These are phyloP conservation scores for Yueomyces sinensis DNA, from an alignment of 805 yeast genomes.

Conservation along the genomic window DNA sequence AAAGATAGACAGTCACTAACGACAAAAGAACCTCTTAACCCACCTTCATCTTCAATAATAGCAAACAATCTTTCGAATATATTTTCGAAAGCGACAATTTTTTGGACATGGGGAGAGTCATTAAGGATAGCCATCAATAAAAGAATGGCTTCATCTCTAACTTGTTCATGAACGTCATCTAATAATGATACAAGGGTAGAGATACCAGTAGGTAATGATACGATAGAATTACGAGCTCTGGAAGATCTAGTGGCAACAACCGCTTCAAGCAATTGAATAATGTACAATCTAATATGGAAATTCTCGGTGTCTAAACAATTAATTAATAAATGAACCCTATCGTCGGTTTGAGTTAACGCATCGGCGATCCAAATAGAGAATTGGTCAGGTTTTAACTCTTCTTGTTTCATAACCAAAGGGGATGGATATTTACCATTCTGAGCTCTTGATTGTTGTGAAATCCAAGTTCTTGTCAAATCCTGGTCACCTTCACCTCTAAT, in stretches of 20 bases:
- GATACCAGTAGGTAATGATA: conserved; percentile 65
- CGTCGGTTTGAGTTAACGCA: conserved; percentile 57
- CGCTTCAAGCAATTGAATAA: conserved; percentile 77
- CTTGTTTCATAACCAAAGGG: conserved; percentile 46
- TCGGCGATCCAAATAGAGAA: conserved; percentile 93
- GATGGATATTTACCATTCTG: conserved; percentile 73
- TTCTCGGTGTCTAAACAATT: conserved; percentile 43
- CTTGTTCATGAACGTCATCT: conserved; percentile 64
- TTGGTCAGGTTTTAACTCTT: conserved; percentile 48
- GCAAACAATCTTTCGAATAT: conserved; percentile 71
- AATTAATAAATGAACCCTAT: conserved; percentile 30
- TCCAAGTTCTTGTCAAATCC: conserved; percentile 55
- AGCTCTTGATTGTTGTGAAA: conserved; percentile 57
- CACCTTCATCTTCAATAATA: conserved; percentile 81
- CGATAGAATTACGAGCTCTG: conserved; percentile 59
- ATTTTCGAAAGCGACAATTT: conserved; percentile 87
- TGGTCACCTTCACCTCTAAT: conserved; percentile 53
- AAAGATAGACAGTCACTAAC: conserved; percentile 82
- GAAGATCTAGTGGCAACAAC: conserved; percentile 63
- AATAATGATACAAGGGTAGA: conserved; percentile 55
- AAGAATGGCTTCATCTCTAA: conserved; percentile 77
- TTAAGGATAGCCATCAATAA: conserved; percentile 73
- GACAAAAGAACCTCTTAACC: conserved; percentile 75
- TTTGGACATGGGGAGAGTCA: conserved; percentile 77
- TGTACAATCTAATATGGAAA: conserved; percentile 67